Evolutionary conservation across 75 land plant species (phyloP).

Genomic region (Selaginella tamariscina): DNA sequence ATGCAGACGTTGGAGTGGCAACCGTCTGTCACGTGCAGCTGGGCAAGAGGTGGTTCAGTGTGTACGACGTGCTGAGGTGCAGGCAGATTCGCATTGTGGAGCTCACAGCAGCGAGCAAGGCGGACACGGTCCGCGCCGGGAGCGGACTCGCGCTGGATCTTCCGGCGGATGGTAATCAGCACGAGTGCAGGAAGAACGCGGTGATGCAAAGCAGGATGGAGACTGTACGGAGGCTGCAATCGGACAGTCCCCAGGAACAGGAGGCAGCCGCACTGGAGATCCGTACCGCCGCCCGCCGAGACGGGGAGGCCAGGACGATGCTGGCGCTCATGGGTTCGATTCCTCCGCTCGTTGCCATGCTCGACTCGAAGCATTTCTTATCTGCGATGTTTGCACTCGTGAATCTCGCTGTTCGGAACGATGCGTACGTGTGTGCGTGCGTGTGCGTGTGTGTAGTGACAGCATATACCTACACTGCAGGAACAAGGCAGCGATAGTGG

Average conservation of each 20-base stretch:
- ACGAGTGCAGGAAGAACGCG: neutral
- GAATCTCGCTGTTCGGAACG: conserved; percentile 59
- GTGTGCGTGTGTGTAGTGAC: no score
- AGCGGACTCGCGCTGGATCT: neutral
- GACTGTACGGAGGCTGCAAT: conserved; percentile 16
- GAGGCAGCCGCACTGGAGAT: conserved; percentile 31
- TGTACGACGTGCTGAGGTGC: neutral
- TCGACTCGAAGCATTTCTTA: conserved; percentile 11
- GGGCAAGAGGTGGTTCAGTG: neutral
- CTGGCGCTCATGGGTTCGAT: conserved; percentile 71
- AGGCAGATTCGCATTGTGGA: neutral
- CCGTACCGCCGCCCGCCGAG: conserved; percentile 40
- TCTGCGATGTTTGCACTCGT: conserved; percentile 53
- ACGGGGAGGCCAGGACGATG: conserved; percentile 42
- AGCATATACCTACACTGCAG: no score
- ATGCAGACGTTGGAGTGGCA: no score
- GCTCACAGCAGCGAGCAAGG: neutral
- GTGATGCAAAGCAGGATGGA: neutral
- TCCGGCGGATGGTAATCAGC: neutral
- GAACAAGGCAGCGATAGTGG: conserved; percentile 77
- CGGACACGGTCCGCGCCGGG: neutral
- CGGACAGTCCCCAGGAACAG: conserved; percentile 2
- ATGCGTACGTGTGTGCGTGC: conserved; percentile 29
- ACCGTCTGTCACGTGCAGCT: no score
- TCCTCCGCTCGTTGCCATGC: conserved; percentile 52